Base-by-base conservation (phyloP, 2,329 filamentous ascomycete genomes). In the Aspergillus fructus region DNA sequence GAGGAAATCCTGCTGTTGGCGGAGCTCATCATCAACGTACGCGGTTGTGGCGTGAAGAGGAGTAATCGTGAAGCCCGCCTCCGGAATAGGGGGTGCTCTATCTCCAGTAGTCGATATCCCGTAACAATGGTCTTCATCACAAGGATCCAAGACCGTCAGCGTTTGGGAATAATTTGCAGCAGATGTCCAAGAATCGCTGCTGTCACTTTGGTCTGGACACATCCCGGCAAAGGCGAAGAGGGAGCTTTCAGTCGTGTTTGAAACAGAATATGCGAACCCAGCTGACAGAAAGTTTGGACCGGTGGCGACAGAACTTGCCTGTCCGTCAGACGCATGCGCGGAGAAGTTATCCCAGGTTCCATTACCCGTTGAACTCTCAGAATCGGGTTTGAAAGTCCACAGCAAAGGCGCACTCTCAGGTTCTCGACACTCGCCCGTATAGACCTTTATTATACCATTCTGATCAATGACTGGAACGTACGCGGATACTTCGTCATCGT, bases 11-110 rank as follows among this genome's bases (percentile, higher is more conserved):
- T 89, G 86, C 69, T 93, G 86, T 68, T 92, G 89, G 4, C 86
- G 88, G 41, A 88, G 78, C 3, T 80, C 79, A 3, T 84, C 87
- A 15, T 75, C 76, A 7, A 84, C 81, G 68, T 89, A 89, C 19
- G 88, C 87, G 63, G 85, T 87, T 1, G 89, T 88, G 0, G 90
- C 85, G 5, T 82, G 77, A 23, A 97, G 77, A 0, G 86, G 81
- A 0, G 93, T 96, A 50, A 96, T 83, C 1, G 87, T 89, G 75
- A 96, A 96, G 8, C 93, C 93, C 8, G 93, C 93, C 74, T 96
- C 91, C 1, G 91, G 82, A 43, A 93, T 83, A 0, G 90, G 89
- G 67, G 89, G 74, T 3, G 87, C 88, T 47, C 83, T 79, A 56
- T 78, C 78, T 5, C 80, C 74, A 0, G 80, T 78, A 3, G 81